phyloP scores from a whole-genome alignment of 1,284 basidiomycete species.

The Athelia sp. region DNA sequence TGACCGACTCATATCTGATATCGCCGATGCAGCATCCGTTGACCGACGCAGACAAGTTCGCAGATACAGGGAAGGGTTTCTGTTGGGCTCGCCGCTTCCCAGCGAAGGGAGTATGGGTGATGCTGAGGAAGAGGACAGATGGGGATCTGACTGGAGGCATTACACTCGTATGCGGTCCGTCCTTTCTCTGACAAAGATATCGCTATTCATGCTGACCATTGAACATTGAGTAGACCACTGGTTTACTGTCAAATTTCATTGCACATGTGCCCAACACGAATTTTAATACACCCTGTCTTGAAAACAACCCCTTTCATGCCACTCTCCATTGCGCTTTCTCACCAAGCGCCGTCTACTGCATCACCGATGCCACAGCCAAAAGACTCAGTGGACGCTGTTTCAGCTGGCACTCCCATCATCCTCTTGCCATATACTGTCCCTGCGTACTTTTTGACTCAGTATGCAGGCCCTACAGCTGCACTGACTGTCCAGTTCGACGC shows the following conservation, averaged over 20 bases:
- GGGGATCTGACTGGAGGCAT: slow-evolving; percentile 61
- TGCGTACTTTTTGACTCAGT: slow-evolving; percentile 63
- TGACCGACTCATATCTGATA: slow-evolving; percentile 49
- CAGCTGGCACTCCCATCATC: slow-evolving; percentile 58
- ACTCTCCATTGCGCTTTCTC: slow-evolving; percentile 33
- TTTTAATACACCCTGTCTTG: slow-evolving; percentile 59
- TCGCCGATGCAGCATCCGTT: slow-evolving; percentile 33
- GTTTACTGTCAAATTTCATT: slow-evolving; percentile 58
- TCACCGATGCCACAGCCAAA: too few species aligned
- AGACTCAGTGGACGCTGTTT: too few species aligned
- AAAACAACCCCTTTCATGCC: slow-evolving; percentile 48
- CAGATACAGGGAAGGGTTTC: slow-evolving; percentile 53
- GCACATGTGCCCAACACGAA: slow-evolving; percentile 39
- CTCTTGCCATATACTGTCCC: slow-evolving; percentile 67
- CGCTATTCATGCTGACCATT: slow-evolving; percentile 1
- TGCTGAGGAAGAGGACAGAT: slow-evolving; percentile 40
- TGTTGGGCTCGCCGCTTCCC: slow-evolving; percentile 38
- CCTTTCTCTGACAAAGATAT: not conserved
- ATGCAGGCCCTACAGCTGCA: slow-evolving; percentile 56
- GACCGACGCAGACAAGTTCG: slow-evolving; percentile 24
- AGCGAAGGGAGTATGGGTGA: not conserved
- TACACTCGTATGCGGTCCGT: slow-evolving; percentile 40
- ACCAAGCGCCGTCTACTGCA: too few species aligned
- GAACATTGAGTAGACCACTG: slow-evolving; percentile 38
- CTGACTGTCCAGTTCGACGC: slow-evolving; percentile 60